Base-by-base conservation (phyloP, 2,329 filamentous ascomycete genomes). In the Coleophoma crateriformis region DNA sequence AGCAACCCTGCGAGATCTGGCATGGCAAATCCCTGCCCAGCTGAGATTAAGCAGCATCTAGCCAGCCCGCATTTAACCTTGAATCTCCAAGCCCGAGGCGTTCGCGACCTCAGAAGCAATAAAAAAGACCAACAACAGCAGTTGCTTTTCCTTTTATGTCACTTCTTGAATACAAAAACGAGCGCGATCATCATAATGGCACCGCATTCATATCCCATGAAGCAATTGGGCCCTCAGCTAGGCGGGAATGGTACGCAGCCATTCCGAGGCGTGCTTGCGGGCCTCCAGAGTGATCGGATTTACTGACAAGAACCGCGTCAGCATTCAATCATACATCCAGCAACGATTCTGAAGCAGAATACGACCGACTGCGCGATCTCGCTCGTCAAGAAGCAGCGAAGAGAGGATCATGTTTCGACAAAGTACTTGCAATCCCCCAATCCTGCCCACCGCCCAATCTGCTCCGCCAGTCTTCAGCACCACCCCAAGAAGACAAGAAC, bases 311-410 rank as follows among this genome's bases (percentile, higher is more conserved):
- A 13, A 34, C n/a, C 10, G 27, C 6, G 27, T 37, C 65, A 91
- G 88, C 86, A 68, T 89, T 92, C 74, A 88, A 85, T 69, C 85
- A 90, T 67, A 77, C 77, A 51, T 76, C 84, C 58, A 81, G 80
- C 64, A 73, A 73, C 58, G 78, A 84, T 51, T 76, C 82, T 49
- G 91, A 97, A 74, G 82, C 78, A 59, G 91, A 97, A 72, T 97
- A 97, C 70, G 91, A 97, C 67, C 87, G 89, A 48, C 79, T 97
- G 41, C 89, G 94, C 62, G 84, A 86, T 59, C 78, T 91, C 15
- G 94, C 92, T 15, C 84, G 88, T 55, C 77, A 83, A 61, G 91
- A 96, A 75, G 89, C 87, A 51, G 73, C 77, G 46, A 89, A 94
- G 72, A 87, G 89, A 58, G 81, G 81, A 55, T 77, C 79, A 47